Evolutionary conservation across 345 rosid genomes (phyloP), one percentile per base, ranked within the genome.

Genomic region (Hibiscus trionum): DNA sequence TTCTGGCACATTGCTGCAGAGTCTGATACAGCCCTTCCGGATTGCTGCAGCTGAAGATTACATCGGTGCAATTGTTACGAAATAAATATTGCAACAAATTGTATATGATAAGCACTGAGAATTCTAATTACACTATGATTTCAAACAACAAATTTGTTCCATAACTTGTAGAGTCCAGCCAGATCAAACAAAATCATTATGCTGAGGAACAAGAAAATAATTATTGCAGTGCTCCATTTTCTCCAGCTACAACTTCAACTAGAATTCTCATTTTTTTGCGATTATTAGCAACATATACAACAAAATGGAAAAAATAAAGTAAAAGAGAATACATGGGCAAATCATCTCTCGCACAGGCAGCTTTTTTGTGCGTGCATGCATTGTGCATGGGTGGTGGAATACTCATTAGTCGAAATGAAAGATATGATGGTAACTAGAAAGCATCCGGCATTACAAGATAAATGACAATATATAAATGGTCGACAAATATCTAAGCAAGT

Each of bases 1-100:
- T 95, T 95, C 82, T 78, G 77, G 77, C 84, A 80, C 74, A 78
- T 77, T 65, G 72, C 84, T 39, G 72, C 79, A 31, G 85, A 85
- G 68, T 85, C 86, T 50, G 72, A 77, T 64, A 74, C 57, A 7
- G 80, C 85, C 73, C 57, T 77, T 77, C 88, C 90, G 42, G 78
- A 79, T 61, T 85, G 84, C 80, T 77, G 85, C 64, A 75, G 65
- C 93, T 86, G 85, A 80, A 83, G 56, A 77, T 50, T 21, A 21
- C 24, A 21, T 21, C 24, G 24, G 24, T 21, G 24, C 24, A 21
- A 21, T 21, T 21, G 21, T 21, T 21, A 21, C 21, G 21, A 21
- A 21, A 21, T 21, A 21, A 21, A 21, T 21, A 21, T 21, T 21
- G 21, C 21, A 21, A 21, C 21, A 21, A 21, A 21, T 21, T 21